phyloP scores from a whole-genome alignment of 2,329 filamentous ascomycete species.

The Neophaeococcomyces mojaviensis region DNA sequence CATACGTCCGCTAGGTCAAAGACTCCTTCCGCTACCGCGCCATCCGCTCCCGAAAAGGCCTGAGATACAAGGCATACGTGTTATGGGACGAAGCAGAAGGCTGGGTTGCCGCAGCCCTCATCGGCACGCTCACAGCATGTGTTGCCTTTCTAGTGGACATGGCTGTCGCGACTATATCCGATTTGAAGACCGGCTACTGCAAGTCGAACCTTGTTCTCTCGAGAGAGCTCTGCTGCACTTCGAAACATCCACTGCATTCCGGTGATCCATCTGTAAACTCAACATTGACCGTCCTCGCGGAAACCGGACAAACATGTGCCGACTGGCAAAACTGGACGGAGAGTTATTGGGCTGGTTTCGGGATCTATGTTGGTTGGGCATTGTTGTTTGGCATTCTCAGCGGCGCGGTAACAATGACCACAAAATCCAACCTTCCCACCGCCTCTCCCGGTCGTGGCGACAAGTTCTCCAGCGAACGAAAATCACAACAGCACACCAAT shows the following conservation, averaged over 20 bases:
- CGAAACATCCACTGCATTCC: slow-evolving; percentile 23
- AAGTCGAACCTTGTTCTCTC: slow-evolving; percentile 37
- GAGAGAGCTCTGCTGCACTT: slow-evolving; percentile 44
- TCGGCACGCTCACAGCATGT: slow-evolving; percentile 48
- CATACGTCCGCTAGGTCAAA: slow-evolving; percentile 39
- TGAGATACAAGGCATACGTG: slow-evolving; percentile 34
- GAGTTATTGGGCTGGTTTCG: slow-evolving; percentile 37
- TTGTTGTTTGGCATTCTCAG: slow-evolving; percentile 44
- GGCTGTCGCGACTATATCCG: slow-evolving; percentile 46
- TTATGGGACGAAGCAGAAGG: slow-evolving; percentile 46
- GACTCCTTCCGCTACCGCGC: slow-evolving; percentile 47
- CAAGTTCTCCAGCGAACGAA: slow-evolving; percentile 16
- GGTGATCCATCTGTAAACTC: slow-evolving; percentile 12
- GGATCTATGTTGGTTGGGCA: slow-evolving; percentile 44
- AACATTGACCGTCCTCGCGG: slow-evolving; percentile 11
- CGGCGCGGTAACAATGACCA: slow-evolving; percentile 43
- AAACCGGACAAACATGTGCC: slow-evolving; percentile 30
- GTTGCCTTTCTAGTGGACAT: slow-evolving; percentile 52
- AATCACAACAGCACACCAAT: background rate
- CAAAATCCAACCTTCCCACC: slow-evolving; percentile 43
- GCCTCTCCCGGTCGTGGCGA: slow-evolving; percentile 29
- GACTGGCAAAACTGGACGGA: slow-evolving; percentile 40
- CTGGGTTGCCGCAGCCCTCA: slow-evolving; percentile 49
- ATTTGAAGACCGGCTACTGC: slow-evolving; percentile 54
- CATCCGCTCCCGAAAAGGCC: slow-evolving; percentile 36